A percentile compares a stretch with the other conserved stretches of the same genome.
Conservation (phyloP, 805 yeast genomes). For the Isabelozyma pseudorhagii region DNA sequence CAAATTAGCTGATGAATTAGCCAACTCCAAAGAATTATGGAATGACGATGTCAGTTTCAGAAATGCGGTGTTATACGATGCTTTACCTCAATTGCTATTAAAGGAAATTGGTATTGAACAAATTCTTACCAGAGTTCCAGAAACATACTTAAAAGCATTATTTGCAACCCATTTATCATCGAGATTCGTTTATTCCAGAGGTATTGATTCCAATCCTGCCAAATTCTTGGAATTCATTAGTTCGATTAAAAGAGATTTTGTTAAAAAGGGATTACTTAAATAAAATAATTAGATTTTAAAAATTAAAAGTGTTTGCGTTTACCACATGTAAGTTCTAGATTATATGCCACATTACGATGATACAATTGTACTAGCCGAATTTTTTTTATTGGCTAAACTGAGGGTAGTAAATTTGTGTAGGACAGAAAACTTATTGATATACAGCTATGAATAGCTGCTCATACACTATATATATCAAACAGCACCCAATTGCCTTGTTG, state of each 20-base stretch:
- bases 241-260: constrained; percentile 47
- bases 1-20: constrained; percentile 80
- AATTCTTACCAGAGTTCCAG: constrained; percentile 78
- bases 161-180: constrained; percentile 86
- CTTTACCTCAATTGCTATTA: constrained; percentile 74
- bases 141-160: constrained; percentile 80
- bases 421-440: too few relatives aligned
- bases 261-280: constrained; percentile 26
- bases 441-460: too few relatives aligned
- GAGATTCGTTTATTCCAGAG: constrained; percentile 77
- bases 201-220: constrained; percentile 78
- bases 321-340: too few relatives aligned
- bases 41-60: constrained; percentile 73
- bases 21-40: constrained; percentile 81
- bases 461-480: too few relatives aligned
- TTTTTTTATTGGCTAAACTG: too few relatives aligned
- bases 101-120: constrained; percentile 62
- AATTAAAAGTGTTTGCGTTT: too few relatives aligned
- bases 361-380: too few relatives aligned
- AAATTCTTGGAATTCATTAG: constrained; percentile 69
- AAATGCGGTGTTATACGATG: constrained; percentile 68
- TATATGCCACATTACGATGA: too few relatives aligned
- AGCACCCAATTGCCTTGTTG: too few relatives aligned
- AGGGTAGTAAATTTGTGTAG: too few relatives aligned
- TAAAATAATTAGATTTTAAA: background rate